phyloP scores from a whole-genome alignment of 2,329 filamentous ascomycete genomes.

The Fusarium hostae region DNA sequence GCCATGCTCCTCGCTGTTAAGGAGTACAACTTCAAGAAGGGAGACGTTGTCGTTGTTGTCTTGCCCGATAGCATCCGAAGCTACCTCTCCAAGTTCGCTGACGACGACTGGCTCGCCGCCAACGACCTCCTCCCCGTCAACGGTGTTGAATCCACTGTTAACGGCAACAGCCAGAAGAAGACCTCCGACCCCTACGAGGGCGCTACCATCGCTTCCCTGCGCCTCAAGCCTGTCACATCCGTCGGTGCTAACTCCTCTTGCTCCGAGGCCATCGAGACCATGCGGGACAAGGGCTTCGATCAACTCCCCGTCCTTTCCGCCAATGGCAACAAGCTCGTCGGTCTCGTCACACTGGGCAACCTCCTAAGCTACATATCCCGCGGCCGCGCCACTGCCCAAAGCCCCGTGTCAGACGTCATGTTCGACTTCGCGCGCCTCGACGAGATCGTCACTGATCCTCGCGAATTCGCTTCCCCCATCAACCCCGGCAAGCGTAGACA shows the following conservation, averaged over 20 bases:
- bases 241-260: slow-evolving; percentile 77
- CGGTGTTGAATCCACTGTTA: slow-evolving; percentile 60
- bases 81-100: slow-evolving; percentile 97
- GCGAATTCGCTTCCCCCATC: slow-evolving; percentile 63
- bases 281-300: slow-evolving; percentile 98
- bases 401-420: slow-evolving; percentile 88
- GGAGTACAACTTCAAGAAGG: slow-evolving; percentile 80
- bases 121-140: slow-evolving; percentile 85
- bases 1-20: slow-evolving; percentile 81
- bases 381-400: slow-evolving; percentile 79
- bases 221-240: slow-evolving; percentile 93
- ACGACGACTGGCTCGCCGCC: slow-evolving; percentile 98
- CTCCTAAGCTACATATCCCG: slow-evolving; percentile 89
- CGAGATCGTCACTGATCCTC: slow-evolving; percentile 90
- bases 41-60: slow-evolving; percentile 89
- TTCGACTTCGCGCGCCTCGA: slow-evolving; percentile 91
- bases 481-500: slow-evolving; percentile 65
- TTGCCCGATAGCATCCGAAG: slow-evolving; percentile 96
- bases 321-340: slow-evolving; percentile 79
- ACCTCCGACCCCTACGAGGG: slow-evolving; percentile 76
- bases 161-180: slow-evolving; percentile 52
- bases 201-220: slow-evolving; percentile 83
- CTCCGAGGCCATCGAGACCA: slow-evolving; percentile 92
- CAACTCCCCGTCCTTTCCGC: slow-evolving; percentile 89
- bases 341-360: slow-evolving; percentile 94